Conservation (phyloP, 768 basidiomycete species). For the Suillus fuscotomentosus region DNA sequence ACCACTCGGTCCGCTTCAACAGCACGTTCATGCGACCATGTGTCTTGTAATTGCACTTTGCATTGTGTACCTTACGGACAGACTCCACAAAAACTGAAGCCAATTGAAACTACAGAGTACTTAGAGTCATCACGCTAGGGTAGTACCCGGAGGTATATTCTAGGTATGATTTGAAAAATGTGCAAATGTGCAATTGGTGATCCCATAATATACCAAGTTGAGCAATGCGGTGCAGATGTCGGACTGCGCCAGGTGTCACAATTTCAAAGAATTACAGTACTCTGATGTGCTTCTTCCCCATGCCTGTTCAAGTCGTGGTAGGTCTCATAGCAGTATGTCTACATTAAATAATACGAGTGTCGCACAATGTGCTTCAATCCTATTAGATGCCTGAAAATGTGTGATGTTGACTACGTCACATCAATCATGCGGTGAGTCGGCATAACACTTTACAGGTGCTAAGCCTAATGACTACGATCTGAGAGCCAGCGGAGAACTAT, state of each 20-base stretch:
- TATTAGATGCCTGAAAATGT: not conserved
- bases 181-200: not conserved
- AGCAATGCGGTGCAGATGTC: not conserved
- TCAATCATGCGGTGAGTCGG: not conserved
- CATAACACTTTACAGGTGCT: not conserved
- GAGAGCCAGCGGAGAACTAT: conserved; percentile 89
- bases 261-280: not conserved
- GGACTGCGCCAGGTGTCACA: not conserved
- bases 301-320: not conserved
- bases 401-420: not conserved
- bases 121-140: too few relatives aligned
- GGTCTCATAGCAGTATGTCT: not conserved
- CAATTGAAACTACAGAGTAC: too few relatives aligned
- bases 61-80: too few relatives aligned
- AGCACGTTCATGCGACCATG: too few relatives aligned
- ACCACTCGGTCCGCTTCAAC: too few relatives aligned
- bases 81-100: too few relatives aligned
- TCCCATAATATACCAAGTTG: not conserved
- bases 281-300: not conserved
- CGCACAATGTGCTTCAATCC: not conserved
- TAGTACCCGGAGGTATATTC: too few relatives aligned
- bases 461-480: conserved; percentile 61
- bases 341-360: not conserved
- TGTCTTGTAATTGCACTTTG: too few relatives aligned
- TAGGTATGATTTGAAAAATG: not conserved